These are phyloP conservation scores for Anthracocystis panici-leucophaei DNA, from an alignment of 1,284 basidiomycete species.

Conservation along the genomic window DNA sequence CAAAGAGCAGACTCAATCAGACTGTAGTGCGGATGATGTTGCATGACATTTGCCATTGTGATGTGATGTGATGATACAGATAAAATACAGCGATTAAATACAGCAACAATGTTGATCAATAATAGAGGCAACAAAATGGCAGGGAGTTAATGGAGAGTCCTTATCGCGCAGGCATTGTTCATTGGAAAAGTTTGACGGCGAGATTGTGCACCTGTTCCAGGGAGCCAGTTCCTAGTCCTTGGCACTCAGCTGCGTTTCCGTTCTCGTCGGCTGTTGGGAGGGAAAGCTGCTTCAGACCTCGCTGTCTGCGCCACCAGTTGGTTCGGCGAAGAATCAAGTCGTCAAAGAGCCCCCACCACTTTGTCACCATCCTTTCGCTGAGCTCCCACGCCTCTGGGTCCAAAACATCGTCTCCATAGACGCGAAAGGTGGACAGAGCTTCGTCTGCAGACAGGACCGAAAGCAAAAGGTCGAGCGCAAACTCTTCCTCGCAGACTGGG, in stretches of 20 bases:
- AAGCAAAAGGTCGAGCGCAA: slow-evolving; percentile 40
- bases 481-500: slow-evolving; percentile 43
- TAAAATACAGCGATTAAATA: slow-evolving; percentile 23
- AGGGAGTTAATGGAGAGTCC: neutral
- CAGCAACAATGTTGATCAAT: neutral
- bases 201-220: slow-evolving; percentile 31
- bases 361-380: slow-evolving; percentile 30
- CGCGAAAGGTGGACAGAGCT: slow-evolving; percentile 28
- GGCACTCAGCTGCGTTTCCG: slow-evolving; percentile 14
- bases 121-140: neutral
- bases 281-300: slow-evolving; percentile 25
- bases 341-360: slow-evolving; percentile 58
- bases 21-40: neutral
- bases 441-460: slow-evolving; percentile 28
- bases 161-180: slow-evolving; percentile 16
- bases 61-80: slow-evolving; percentile 14
- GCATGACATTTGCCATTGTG: neutral
- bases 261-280: neutral
- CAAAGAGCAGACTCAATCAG: neutral
- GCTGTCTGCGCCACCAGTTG: slow-evolving; percentile 56
- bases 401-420: slow-evolving; percentile 51
- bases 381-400: slow-evolving; percentile 55
- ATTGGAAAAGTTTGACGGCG: slow-evolving; percentile 15
- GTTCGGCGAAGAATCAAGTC: slow-evolving; percentile 37
- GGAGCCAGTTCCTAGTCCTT: slow-evolving; percentile 41